phyloP scores from a whole-genome alignment of 768 basidiomycete genomes.

The Pisolithus orientalis region DNA sequence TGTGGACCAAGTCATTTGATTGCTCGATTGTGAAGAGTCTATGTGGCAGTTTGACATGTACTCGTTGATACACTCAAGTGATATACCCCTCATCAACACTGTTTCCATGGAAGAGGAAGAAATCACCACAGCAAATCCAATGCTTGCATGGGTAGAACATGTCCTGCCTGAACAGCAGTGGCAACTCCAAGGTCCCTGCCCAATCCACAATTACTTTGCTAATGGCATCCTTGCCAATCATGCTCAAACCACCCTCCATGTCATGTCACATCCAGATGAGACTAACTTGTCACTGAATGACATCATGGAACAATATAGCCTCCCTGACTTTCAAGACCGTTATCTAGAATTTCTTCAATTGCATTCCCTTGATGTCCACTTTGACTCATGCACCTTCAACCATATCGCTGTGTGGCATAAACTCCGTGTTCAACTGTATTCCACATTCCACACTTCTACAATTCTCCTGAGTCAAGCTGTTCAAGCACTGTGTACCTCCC shows the following conservation, averaged over 20 bases:
- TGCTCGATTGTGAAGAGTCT: conserved; percentile 27
- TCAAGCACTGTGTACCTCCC: conserved; percentile 14
- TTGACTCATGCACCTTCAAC: neutral
- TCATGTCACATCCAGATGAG: neutral
- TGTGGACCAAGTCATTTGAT: conserved; percentile 27
- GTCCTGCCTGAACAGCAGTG: neutral
- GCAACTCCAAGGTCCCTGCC: neutral
- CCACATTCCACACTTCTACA: conserved; percentile 12
- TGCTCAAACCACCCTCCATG: neutral
- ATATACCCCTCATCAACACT: neutral
- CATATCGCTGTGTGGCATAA: conserved; percentile 18
- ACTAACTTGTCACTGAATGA: neutral
- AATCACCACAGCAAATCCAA: neutral
- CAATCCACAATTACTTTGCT: no score
- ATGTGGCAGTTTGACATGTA: conserved; percentile 3
- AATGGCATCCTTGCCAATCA: no score
- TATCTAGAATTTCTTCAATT: neutral
- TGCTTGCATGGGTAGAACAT: neutral
- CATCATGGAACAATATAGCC: conserved; percentile 4
- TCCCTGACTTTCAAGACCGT: conserved; percentile 18
- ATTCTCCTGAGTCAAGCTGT: conserved; percentile 15
- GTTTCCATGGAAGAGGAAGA: neutral
- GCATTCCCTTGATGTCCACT: neutral
- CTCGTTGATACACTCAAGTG: conserved; percentile 8
- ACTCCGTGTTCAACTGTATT: conserved; percentile 17